phyloP scores from a whole-genome alignment of 768 basidiomycete species.

The Cystofilobasidium capitatum region DNA sequence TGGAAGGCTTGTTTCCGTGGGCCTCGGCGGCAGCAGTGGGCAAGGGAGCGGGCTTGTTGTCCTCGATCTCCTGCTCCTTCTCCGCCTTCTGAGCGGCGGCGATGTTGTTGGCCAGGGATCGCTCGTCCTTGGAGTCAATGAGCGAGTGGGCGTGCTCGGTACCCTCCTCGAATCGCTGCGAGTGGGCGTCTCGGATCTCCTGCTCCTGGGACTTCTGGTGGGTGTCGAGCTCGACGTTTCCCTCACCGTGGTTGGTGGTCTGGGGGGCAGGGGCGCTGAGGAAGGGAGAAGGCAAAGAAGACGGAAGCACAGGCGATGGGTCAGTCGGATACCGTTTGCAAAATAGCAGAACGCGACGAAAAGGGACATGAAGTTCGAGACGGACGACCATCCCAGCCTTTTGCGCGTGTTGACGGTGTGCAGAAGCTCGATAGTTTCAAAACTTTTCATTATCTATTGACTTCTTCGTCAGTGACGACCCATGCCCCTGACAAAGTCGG shows the following conservation, averaged over 20 bases:
- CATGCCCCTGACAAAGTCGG: no score
- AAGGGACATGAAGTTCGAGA: no score
- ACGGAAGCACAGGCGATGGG: no score
- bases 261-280: background rate
- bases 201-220: constrained; percentile 8
- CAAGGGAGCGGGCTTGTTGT: constrained; percentile 11
- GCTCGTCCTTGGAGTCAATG: constrained; percentile 19
- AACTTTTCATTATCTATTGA: no score
- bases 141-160: constrained; percentile 15
- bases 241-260: background rate
- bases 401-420: no score
- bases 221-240: background rate
- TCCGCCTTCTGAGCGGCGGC: constrained; percentile 10
- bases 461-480: no score
- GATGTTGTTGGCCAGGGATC: constrained; percentile 15
- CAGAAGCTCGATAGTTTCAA: no score
- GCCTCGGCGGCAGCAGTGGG: constrained; percentile 22
- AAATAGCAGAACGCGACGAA: no score
- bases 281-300: background rate
- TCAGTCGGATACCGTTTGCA: no score
- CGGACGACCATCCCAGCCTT: no score
- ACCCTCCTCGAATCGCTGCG: constrained; percentile 20
- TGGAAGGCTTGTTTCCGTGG: constrained; percentile 27
- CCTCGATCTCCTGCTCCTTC: constrained; percentile 13
- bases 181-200: constrained; percentile 1